Conservation (phyloP, 768 basidiomycete species). For the Hygrophorus russula region DNA sequence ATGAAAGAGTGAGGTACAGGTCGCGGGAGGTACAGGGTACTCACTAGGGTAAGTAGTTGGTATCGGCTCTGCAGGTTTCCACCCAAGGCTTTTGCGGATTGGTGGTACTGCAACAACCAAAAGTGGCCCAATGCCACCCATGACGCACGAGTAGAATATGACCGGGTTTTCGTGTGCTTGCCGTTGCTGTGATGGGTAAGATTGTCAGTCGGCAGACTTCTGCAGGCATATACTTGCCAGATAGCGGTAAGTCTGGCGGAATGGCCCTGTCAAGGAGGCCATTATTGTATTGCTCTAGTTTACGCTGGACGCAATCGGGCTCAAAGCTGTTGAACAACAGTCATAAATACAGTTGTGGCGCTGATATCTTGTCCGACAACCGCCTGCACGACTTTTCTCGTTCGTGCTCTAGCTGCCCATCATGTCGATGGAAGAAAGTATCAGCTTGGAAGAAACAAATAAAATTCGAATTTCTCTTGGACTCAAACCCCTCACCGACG, state of each 20-base stretch:
- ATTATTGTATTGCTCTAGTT: conserved; percentile 20
- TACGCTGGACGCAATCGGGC: not conserved
- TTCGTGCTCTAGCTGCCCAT: conserved; percentile 10
- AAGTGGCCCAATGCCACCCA: conserved; percentile 68
- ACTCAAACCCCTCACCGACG: conserved; percentile 86
- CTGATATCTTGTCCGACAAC: conserved; percentile 13
- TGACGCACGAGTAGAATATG: conserved; percentile 75
- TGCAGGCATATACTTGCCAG: conserved; percentile 20
- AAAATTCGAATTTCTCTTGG: conserved; percentile 91
- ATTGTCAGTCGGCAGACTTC: not conserved
- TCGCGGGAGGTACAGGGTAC: conserved; percentile 17
- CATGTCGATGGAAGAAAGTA: conserved; percentile 76
- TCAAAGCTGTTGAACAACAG: conserved; percentile 1
- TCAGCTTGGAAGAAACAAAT: conserved; percentile 91
- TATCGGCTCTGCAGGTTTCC: conserved; percentile 51
- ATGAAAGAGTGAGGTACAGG: conserved; percentile 2
- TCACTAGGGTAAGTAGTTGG: conserved; percentile 74
- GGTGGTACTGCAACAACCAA: conserved; percentile 71
- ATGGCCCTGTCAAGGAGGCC: conserved; percentile 33
- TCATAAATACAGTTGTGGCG: not conserved
- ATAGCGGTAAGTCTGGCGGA: conserved; percentile 42
- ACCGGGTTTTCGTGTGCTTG: conserved; percentile 86
- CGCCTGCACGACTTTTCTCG: conserved; percentile 5
- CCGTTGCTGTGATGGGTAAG: conserved; percentile 50
- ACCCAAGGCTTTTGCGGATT: conserved; percentile 65